Evolutionary conservation across 495 filamentous ascomycete genomes (phyloP).

Genomic region (Cercophora samala): DNA sequence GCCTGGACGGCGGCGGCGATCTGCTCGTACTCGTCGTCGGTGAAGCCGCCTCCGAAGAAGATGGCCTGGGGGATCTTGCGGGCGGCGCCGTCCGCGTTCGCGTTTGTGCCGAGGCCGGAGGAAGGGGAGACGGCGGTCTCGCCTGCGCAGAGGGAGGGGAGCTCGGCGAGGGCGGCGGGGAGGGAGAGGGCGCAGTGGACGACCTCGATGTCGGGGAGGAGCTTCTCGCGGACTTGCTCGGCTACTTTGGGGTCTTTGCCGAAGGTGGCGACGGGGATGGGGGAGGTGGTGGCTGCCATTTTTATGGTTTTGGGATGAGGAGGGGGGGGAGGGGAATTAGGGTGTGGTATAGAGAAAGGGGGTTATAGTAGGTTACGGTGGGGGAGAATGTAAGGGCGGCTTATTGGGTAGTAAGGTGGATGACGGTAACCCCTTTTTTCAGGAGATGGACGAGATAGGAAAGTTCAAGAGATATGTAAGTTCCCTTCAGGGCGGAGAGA

Average conservation of each 20-base stretch:
- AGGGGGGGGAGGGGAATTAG: too few species aligned
- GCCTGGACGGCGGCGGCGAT: constrained; percentile 26
- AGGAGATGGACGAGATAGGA: background rate
- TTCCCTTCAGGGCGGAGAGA: background rate
- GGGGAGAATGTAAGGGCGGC: background rate
- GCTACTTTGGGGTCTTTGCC: constrained; percentile 31
- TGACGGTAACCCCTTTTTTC: background rate
- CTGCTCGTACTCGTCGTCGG: constrained; percentile 30
- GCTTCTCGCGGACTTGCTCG: constrained; percentile 29
- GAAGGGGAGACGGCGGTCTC: constrained; percentile 20
- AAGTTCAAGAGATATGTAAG: background rate
- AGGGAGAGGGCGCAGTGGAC: constrained; percentile 31
- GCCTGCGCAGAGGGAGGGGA: constrained; percentile 32
- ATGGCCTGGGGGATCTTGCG: constrained; percentile 29
- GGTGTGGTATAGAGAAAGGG: background rate
- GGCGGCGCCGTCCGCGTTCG: background rate
- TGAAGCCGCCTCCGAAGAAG: constrained; percentile 33
- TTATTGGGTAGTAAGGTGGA: background rate
- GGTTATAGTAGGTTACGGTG: background rate
- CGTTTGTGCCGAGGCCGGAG: constrained; percentile 30
- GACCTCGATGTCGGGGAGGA: constrained; percentile 35
- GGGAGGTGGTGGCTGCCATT: constrained; percentile 12
- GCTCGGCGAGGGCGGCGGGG: constrained; percentile 26
- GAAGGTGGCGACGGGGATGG: constrained; percentile 32
- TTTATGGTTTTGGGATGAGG: too few species aligned